These are phyloP conservation scores for Claviceps maximensis DNA, from an alignment of 2,329 filamentous ascomycete species.

Conservation along the genomic window DNA sequence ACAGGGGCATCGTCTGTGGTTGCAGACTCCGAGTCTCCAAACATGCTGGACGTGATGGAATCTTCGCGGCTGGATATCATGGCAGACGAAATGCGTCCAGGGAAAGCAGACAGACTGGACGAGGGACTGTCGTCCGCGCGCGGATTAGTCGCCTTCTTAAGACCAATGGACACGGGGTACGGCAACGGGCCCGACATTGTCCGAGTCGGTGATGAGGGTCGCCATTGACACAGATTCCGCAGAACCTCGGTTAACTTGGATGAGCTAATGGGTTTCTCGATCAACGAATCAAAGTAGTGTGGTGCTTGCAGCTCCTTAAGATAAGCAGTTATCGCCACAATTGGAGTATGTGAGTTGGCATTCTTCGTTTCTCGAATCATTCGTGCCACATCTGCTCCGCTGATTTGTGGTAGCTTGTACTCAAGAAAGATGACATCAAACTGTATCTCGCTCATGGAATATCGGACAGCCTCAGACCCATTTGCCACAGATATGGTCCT, in stretches of 20 bases:
- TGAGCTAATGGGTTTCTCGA: conserved; percentile 92
- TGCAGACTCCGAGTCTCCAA: conserved; percentile 72
- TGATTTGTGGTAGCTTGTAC: conserved; percentile 89
- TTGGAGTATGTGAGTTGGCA: conserved; percentile 84
- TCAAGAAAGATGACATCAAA: conserved; percentile 99
- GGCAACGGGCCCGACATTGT: conserved; percentile 32
- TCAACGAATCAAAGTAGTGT: conserved; percentile 88
- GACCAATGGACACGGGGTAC: conserved; percentile 47
- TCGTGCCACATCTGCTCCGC: conserved; percentile 84
- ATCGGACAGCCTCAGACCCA: conserved; percentile 82
- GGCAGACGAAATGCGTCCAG: conserved; percentile 56
- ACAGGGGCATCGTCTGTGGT: conserved; percentile 58
- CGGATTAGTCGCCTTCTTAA: conserved; percentile 51
- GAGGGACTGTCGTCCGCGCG: conserved; percentile 72
- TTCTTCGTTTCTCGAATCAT: conserved; percentile 98
- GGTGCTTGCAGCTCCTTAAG: conserved; percentile 92
- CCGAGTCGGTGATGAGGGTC: conserved; percentile 48
- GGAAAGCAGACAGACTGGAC: conserved; percentile 60
- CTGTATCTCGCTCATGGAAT: conserved; percentile 92
- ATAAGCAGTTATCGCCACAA: conserved; percentile 93
- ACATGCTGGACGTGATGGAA: conserved; percentile 77
- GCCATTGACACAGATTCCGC: conserved; percentile 85
- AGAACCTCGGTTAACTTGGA: conserved; percentile 84
- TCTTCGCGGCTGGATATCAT: conserved; percentile 76
- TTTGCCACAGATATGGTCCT: conserved; percentile 86